phyloP scores from a whole-genome alignment of 257 asterid genomes.

The Cynanchum wilfordii region DNA sequence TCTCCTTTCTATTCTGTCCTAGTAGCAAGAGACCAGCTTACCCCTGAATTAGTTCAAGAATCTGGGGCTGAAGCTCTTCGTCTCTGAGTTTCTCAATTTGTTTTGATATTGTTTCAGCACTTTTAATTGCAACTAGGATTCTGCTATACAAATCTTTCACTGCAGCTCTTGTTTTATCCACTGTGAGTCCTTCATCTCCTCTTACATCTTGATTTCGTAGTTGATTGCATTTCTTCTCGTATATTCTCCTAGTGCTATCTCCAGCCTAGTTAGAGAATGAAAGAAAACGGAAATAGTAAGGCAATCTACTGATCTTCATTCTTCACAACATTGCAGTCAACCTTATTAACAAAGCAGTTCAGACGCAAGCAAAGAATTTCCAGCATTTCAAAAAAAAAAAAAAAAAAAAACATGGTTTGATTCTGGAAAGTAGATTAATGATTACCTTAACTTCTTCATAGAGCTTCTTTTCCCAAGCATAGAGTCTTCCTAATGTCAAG shows the following conservation, averaged over 20 bases:
- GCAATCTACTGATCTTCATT: neutral
- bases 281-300: neutral
- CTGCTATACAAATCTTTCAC: conserved; percentile 84
- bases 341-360: neutral
- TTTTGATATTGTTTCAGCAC: conserved; percentile 84
- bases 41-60: conserved; percentile 82
- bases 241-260: conserved; percentile 60
- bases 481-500: conserved; percentile 72
- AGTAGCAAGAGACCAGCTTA: conserved; percentile 22
- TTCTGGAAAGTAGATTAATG: neutral
- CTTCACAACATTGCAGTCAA: neutral
- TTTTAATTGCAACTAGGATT: conserved; percentile 77
- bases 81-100: conserved; percentile 74
- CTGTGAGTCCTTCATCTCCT: conserved; percentile 58
- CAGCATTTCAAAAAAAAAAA: neutral
- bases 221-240: conserved; percentile 70
- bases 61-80: conserved; percentile 88
- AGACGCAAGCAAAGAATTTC: neutral
- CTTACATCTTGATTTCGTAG: conserved; percentile 61
- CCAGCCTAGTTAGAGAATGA: conserved; percentile 47
- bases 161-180: conserved; percentile 75
- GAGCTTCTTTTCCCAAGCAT: conserved; percentile 96
- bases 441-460: conserved; percentile 84
- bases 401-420: neutral
- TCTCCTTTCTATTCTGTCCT: neutral